These are phyloP conservation scores for Cadophora luteo-olivacea DNA, from an alignment of 2,329 filamentous ascomycete species.

Conservation along the genomic window DNA sequence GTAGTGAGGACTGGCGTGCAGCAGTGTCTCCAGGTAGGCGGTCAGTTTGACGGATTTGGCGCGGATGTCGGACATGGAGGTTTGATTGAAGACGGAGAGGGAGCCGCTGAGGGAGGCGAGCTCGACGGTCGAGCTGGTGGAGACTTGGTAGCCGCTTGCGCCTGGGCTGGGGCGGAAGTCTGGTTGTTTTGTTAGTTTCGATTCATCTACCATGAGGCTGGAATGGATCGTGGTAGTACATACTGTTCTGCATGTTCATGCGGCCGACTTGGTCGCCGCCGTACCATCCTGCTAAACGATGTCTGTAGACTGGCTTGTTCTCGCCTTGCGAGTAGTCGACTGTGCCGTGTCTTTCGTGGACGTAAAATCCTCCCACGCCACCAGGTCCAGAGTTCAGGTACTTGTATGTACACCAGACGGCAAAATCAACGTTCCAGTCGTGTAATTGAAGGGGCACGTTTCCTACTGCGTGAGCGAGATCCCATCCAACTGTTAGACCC, in stretches of 20 bases:
- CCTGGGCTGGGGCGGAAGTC: slow-evolving; percentile 78
- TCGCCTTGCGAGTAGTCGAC: slow-evolving; percentile 53
- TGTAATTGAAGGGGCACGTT: slow-evolving; percentile 82
- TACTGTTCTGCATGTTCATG: slow-evolving; percentile 80
- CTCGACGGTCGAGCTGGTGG: slow-evolving; percentile 82
- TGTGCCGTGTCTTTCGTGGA: slow-evolving; percentile 75
- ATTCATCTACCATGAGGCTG: too few relatives aligned
- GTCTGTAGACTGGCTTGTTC: slow-evolving; percentile 60
- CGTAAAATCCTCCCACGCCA: slow-evolving; percentile 79
- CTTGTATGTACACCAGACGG: slow-evolving; percentile 94
- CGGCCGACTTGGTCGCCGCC: slow-evolving; percentile 77
- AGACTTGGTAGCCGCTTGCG: slow-evolving; percentile 83
- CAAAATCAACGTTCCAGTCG: slow-evolving; percentile 91
- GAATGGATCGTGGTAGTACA: too few relatives aligned
- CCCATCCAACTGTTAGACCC: slow-evolving; percentile 82
- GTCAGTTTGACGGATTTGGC: slow-evolving; percentile 77
- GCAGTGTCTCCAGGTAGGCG: slow-evolving; percentile 74
- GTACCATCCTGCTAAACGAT: slow-evolving; percentile 85
- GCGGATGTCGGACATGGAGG: slow-evolving; percentile 71
- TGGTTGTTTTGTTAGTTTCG: slow-evolving; percentile 32
- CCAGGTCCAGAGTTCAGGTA: slow-evolving; percentile 90
- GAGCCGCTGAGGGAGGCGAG: slow-evolving; percentile 76
- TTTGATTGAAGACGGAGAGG: slow-evolving; percentile 75
- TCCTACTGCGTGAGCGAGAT: slow-evolving; percentile 84
- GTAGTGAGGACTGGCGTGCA: slow-evolving; percentile 51